Conservation (phyloP, 1,139 yeast genomes). For the Protomyces gravidus region DNA sequence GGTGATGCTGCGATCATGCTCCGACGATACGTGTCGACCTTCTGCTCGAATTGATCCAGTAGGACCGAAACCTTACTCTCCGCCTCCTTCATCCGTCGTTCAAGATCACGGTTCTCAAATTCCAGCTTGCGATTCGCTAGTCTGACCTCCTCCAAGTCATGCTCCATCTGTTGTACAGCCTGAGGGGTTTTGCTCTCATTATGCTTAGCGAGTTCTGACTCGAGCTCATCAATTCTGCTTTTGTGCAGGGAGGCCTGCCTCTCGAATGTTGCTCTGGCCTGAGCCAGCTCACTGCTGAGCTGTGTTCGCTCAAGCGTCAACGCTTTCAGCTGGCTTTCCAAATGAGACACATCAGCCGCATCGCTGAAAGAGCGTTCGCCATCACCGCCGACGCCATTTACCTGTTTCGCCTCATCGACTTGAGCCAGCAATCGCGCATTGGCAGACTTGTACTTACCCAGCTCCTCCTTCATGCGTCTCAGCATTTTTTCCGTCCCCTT, state of each 20-base stretch:
- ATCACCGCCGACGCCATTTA: background rate
- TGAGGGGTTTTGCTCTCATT: background rate
- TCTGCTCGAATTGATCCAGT: conserved; percentile 28
- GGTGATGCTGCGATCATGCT: conserved; percentile 7
- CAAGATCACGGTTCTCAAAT: conserved; percentile 28
- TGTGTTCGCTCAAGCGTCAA: conserved; percentile 3
- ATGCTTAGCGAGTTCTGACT: background rate
- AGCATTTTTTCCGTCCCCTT: conserved; percentile 33
- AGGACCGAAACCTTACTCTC: conserved; percentile 25
- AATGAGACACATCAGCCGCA: background rate
- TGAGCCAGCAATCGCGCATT: conserved; percentile 29
- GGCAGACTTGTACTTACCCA: conserved; percentile 28
- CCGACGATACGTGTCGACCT: conserved; percentile 28
- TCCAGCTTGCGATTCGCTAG: conserved; percentile 22
- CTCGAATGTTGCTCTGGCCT: background rate
- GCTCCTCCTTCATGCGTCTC: conserved; percentile 34
- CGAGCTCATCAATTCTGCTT: conserved; percentile 6
- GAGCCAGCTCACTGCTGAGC: conserved; percentile 3
- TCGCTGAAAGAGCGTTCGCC: background rate
- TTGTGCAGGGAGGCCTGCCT: background rate
- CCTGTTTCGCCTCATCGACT: conserved; percentile 6
- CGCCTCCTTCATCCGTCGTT: conserved; percentile 26
- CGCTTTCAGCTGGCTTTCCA: conserved; percentile 6
- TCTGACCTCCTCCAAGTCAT: conserved; percentile 20
- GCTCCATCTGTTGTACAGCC: conserved; percentile 11